Evolutionary conservation across 495 filamentous ascomycete species (phyloP).

Genomic region (Aspergillus coremiiformis): DNA sequence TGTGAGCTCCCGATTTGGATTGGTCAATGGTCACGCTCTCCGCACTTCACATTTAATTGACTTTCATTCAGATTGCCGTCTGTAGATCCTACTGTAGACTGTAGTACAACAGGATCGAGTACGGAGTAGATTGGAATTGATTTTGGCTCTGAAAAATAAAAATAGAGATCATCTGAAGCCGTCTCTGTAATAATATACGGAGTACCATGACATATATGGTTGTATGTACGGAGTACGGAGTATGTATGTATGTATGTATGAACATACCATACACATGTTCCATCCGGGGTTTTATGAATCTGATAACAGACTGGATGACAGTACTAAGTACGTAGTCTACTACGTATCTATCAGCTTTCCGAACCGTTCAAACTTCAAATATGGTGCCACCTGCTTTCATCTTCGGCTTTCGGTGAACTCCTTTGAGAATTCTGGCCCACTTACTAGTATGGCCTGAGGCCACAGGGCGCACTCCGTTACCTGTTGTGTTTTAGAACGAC

Average conservation of each 20-base stretch:
- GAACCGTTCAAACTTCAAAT: background rate
- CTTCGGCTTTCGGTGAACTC: slow-evolving; percentile 28
- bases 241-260: too few relatives aligned
- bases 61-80: background rate
- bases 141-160: too few relatives aligned
- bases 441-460: slow-evolving; percentile 17
- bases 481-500: too few relatives aligned
- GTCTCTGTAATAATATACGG: too few relatives aligned
- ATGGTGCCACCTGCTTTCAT: slow-evolving; percentile 6
- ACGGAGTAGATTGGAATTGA: too few relatives aligned
- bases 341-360: too few relatives aligned
- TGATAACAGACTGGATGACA: background rate
- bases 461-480: background rate
- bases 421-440: slow-evolving; percentile 18
- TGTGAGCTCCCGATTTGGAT: slow-evolving; percentile 16
- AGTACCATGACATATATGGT: too few relatives aligned
- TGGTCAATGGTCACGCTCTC: slow-evolving; percentile 24
- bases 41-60: slow-evolving; percentile 13
- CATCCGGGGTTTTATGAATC: background rate
- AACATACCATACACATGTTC: background rate
- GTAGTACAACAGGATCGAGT: too few relatives aligned
- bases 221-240: too few relatives aligned
- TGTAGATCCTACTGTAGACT: too few relatives aligned
- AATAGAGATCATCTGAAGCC: too few relatives aligned
- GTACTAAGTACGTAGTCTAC: too few relatives aligned